Evolutionary conservation across 106 monocot species (phyloP).

Genomic region (Amphibolis antarctica): DNA sequence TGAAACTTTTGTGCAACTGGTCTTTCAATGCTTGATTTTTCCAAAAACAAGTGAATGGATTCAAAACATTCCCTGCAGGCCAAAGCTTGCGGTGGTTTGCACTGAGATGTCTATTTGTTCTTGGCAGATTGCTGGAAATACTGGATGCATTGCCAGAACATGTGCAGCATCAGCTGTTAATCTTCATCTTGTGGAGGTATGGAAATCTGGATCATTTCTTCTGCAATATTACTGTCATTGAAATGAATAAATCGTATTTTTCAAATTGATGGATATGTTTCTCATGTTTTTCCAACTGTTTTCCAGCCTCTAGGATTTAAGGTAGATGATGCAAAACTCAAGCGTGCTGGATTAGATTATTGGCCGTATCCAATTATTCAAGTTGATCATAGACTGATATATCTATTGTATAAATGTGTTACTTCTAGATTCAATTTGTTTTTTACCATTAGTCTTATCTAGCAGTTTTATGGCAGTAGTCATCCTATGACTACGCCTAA

Average conservation of each 20-base stretch:
- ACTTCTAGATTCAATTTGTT: background rate
- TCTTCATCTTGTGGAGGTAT: slow-evolving; percentile 93
- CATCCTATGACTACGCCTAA: no score
- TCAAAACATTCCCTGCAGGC: slow-evolving; percentile 4
- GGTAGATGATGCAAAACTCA: slow-evolving; percentile 87
- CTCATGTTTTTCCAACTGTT: background rate
- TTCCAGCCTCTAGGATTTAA: slow-evolving; percentile 85
- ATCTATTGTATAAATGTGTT: background rate
- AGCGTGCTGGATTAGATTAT: slow-evolving; percentile 99
- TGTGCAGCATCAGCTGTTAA: slow-evolving; percentile 93
- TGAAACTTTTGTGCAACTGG: background rate
- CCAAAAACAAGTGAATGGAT: background rate
- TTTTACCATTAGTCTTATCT: background rate
- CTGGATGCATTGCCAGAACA: slow-evolving; percentile 90
- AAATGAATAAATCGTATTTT: no score
- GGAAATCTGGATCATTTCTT: no score
- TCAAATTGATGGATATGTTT: no score
- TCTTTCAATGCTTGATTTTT: background rate
- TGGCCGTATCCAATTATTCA: slow-evolving; percentile 70
- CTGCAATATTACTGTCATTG: no score
- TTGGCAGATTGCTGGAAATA: slow-evolving; percentile 93
- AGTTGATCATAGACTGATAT: background rate
- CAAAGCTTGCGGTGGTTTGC: slow-evolving; percentile 18
- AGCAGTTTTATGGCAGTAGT: background rate
- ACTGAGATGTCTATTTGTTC: slow-evolving; percentile 38